Conservation (phyloP, 768 basidiomycete genomes). For the Agaricus blazei region DNA sequence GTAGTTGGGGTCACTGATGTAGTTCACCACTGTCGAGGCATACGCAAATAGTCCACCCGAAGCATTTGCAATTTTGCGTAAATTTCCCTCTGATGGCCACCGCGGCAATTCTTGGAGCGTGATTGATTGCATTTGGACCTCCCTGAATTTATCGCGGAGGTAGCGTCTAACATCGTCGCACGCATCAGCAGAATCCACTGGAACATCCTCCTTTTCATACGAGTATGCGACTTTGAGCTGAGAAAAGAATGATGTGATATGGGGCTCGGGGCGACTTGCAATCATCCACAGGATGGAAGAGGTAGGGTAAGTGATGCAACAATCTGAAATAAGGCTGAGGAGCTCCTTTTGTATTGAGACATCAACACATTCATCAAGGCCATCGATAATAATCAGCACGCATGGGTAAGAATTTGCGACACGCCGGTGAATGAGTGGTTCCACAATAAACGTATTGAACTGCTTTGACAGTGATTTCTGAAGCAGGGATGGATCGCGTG, state of each 20-base stretch:
- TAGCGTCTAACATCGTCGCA: no score
- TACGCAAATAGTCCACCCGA: constrained; percentile 11
- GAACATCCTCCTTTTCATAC: neutral
- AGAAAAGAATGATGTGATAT: constrained; percentile 14
- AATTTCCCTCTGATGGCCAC: constrained; percentile 15
- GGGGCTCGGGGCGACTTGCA: constrained; percentile 21
- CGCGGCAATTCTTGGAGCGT: neutral
- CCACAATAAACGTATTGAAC: constrained; percentile 9
- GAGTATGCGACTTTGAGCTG: neutral
- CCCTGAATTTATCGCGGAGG: neutral
- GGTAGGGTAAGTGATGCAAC: neutral
- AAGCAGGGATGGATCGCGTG: constrained; percentile 4
- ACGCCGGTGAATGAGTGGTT: neutral
- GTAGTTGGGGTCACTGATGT: constrained; percentile 11
- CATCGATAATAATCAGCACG: constrained; percentile 15
- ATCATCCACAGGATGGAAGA: constrained; percentile 19
- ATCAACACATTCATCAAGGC: constrained; percentile 20
- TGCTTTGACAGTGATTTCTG: constrained; percentile 11
- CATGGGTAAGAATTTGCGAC: no score
- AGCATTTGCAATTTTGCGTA: constrained; percentile 11
- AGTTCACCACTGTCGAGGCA: constrained; percentile 18
- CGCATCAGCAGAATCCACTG: no score
- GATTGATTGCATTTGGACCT: constrained; percentile 5
- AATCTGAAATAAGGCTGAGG: constrained; percentile 9
- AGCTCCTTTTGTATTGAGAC: constrained; percentile 11